Conservation (phyloP, 1,284 basidiomycete species). For the Puccinia polysora region DNA sequence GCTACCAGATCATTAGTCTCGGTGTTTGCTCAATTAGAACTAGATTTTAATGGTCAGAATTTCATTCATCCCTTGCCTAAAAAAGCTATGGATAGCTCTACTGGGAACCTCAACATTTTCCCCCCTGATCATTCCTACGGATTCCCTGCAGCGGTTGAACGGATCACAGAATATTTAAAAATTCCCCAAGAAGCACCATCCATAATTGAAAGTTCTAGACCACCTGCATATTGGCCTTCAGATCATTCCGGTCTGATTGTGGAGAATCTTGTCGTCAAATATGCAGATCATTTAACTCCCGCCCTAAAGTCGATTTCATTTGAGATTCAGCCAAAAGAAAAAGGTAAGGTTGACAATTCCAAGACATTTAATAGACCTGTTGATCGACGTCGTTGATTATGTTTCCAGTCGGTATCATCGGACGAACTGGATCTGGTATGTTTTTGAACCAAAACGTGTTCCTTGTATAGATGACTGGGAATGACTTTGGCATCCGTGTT, state of each 20-base stretch:
- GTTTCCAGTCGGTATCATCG: constrained; percentile 15
- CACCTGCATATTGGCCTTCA: constrained; percentile 43
- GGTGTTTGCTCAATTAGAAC: constrained; percentile 59
- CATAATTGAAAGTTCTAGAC: constrained; percentile 20
- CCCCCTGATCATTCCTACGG: neutral
- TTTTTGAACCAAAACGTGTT: neutral
- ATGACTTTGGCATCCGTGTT: neutral
- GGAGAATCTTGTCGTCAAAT: constrained; percentile 47
- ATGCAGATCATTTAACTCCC: constrained; percentile 47
- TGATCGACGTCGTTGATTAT: no score
- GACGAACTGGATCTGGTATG: constrained; percentile 32
- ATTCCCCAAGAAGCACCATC: constrained; percentile 47
- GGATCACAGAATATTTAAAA: constrained; percentile 49
- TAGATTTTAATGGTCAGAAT: constrained; percentile 55
- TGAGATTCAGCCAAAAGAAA: constrained; percentile 48
- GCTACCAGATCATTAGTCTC: constrained; percentile 63
- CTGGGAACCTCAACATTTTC: neutral
- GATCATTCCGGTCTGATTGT: constrained; percentile 43
- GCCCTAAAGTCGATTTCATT: constrained; percentile 49
- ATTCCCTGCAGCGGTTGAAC: constrained; percentile 46
- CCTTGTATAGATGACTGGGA: neutral
- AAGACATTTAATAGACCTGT: neutral
- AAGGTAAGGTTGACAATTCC: constrained; percentile 44
- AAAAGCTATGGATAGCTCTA: neutral
- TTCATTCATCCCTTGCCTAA: neutral